Conservation (phyloP, 352 stramenopile genomes). For the Phytophthora idaei region DNA sequence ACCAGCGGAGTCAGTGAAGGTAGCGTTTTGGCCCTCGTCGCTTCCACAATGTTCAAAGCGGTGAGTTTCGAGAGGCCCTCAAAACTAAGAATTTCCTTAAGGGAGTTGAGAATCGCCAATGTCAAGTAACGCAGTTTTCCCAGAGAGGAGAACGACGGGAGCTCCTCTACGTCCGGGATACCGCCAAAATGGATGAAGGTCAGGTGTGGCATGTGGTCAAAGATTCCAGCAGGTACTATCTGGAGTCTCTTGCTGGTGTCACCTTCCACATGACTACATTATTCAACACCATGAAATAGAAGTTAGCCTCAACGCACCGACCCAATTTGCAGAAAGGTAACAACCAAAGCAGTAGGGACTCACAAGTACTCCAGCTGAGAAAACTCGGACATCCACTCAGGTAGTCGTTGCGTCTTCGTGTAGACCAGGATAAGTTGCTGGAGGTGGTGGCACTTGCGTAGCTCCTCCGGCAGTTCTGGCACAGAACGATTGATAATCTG, state of each 20-base stretch:
- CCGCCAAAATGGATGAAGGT: slow-evolving; percentile 48
- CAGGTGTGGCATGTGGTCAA: slow-evolving; percentile 44
- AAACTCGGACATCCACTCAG: slow-evolving; percentile 35
- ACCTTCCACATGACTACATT: slow-evolving; percentile 36
- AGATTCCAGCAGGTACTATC: slow-evolving; percentile 35
- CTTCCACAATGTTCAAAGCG: slow-evolving; percentile 37
- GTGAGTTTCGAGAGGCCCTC: slow-evolving; percentile 27
- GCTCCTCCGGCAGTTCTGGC: slow-evolving; percentile 11
- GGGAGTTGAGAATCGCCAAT: slow-evolving; percentile 27
- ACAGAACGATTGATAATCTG: slow-evolving; percentile 54
- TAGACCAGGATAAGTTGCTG: slow-evolving; percentile 43
- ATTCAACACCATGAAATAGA: slow-evolving; percentile 1
- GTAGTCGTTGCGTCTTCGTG: slow-evolving; percentile 35
- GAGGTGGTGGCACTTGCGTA: slow-evolving; percentile 41
- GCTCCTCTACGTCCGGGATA: slow-evolving; percentile 36
- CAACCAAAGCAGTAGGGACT: slow-evolving; percentile 11
- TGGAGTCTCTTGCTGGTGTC: slow-evolving; percentile 38
- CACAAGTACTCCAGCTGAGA: slow-evolving; percentile 43
- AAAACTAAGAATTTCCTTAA: slow-evolving; percentile 36
- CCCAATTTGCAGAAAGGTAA: no score
- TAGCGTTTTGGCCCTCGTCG: slow-evolving; percentile 20
- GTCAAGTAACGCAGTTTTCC: slow-evolving; percentile 46
- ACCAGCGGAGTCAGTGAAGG: slow-evolving; percentile 26
- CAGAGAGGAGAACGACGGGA: slow-evolving; percentile 41
- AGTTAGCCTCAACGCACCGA: background rate